Percentiles rank a stretch among this genome's conserved stretches.
Conservation (phyloP, 2,329 filamentous ascomycete genomes). For the Fusarium devonianum region DNA sequence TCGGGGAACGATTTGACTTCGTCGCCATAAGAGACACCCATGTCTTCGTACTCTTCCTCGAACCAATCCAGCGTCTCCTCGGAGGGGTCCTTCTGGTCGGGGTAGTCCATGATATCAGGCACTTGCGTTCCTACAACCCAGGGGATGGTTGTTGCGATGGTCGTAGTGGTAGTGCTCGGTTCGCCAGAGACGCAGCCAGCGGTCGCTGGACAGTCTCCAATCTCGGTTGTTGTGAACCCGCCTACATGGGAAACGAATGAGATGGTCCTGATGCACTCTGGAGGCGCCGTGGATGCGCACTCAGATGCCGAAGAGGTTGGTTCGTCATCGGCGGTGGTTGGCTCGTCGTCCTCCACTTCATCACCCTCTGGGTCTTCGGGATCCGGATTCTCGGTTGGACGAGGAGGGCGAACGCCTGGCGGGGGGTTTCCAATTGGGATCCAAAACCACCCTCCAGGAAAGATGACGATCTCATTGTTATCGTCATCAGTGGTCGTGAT, state of each 20-base stretch:
- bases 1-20: background rate
- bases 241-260: background rate
- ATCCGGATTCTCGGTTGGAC: background rate
- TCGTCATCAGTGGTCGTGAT: slow-evolving; percentile 1
- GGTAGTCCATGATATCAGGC: too few relatives aligned
- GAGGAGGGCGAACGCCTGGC: background rate
- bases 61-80: too few relatives aligned
- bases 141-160: background rate
- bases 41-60: too few relatives aligned
- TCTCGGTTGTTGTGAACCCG: background rate
- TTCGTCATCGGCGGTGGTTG: background rate
- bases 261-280: background rate
- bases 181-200: background rate
- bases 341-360: background rate
- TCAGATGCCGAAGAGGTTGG: background rate
- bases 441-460: slow-evolving; percentile 5
- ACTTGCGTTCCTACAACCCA: too few relatives aligned
- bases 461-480: background rate
- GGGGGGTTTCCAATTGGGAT: background rate
- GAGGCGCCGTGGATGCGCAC: background rate
- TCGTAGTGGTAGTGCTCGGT: background rate
- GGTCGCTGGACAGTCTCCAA: background rate
- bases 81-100: too few relatives aligned
- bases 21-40: too few relatives aligned
- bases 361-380: background rate